Base-by-base conservation (phyloP, 352 stramenopile species). In the Peronospora destructor region DNA sequence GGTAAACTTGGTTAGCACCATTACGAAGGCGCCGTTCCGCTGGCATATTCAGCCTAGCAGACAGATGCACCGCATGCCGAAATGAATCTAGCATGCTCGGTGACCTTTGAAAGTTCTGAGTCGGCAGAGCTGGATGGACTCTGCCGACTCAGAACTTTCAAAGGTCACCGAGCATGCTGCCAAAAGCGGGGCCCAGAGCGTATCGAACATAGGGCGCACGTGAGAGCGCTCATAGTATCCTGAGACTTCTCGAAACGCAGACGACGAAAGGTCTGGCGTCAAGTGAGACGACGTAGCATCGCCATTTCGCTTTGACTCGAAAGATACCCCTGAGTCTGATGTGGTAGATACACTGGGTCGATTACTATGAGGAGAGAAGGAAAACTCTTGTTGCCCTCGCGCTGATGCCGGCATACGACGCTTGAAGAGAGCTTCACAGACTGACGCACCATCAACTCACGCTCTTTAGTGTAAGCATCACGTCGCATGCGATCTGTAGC, bases 191-290 rank as follows among this genome's bases (percentile, higher is more conserved):
- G 95, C 95, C 96, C 97, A 99, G 0, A 97, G 90, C 0, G 98
- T 97, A 71, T 99, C 95, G 61, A 99, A 99, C 97, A 99, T 99
- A 4, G 96, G 94, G 21, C 82, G 75, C 10, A 96, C 80, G 47
- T 92, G 76, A 19, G 71, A 85, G 33, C 74, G 86, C 48, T 90
- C 82, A 4, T 68, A 74, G 19, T 68, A 71, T 21, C 83, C 75
- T 0, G 74, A 84, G 10, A 91, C 76, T 34, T 87, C 49, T 28
- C 78, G 80, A 49, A 91, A 91, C 35, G 73, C 45, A 6, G 48
- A 66, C 8, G 54, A 55, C 10, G 55, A 59, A 2, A 56, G 54
- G 44, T 64, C 51, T 28, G 72, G 51, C 10, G 54, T 51, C 39
- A 64, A 34, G 14, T 59, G 38, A 25, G 59, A 55, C 5, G 59